Base-by-base conservation (phyloP, 2,329 filamentous ascomycete genomes). In the Fusarium lyarnte region DNA sequence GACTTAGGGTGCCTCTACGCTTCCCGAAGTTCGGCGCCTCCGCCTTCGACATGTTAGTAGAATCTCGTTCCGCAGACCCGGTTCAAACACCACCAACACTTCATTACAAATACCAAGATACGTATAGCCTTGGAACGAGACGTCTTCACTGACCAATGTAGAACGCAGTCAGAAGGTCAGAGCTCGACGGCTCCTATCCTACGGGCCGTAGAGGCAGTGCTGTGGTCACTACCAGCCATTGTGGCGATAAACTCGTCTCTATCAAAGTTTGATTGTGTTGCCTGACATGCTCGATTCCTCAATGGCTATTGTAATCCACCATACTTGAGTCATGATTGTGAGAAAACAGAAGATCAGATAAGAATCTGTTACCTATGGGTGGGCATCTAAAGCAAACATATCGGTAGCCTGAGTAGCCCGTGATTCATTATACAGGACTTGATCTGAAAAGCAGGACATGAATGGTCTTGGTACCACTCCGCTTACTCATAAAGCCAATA, bases 61-160 rank as follows among this genome's bases (percentile, higher is more conserved):
- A 35, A 55, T 43, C 58, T 21, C 39, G 33, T 46, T 53, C 58
- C 29, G 45, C 17, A 58, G 47, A 46, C 55, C 33, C 31, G 49
- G 46, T 43, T 38, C 27, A 42, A 59, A 51, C 42, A 17, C 19
- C 13, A 35, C 25, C 36, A 36, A 16, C 7, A 33, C 23, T 41
- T 31, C 47, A 62, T 72, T 55, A 68, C 70, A 73, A 69, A 74
- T 73, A 33, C 27, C 29, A 23, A 33, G 21, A 27, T 31, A 51
- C 23, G 19, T 35, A 53, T 23, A 27, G 8, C 17, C 25, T 58
- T 61, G 46, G 38, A 39, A 43, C 23, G 25, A 27, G 36, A 49
- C 16, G 5, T 38, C 23, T 58, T 49, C 19, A 12, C 12, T 10
- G 10, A 21, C 4, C 35, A 12, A 35, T 47, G 35, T n/a, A n/a